Percentiles rank a stretch among this genome's conserved stretches.
Conservation (phyloP, 306 rosid species). For the Pyrus communis region DNA sequence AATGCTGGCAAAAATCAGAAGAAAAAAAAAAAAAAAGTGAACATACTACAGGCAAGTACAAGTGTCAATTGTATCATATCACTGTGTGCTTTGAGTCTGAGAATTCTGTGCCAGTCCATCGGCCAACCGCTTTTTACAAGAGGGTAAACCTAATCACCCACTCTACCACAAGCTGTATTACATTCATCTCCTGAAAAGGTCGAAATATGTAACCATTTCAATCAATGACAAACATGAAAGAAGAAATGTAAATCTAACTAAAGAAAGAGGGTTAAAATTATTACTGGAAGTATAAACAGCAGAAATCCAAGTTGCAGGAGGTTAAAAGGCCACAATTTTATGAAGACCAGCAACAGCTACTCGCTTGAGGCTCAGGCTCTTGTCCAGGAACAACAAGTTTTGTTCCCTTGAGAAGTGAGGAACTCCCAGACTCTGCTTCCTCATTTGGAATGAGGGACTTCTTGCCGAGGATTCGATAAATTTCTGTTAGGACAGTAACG, state of each 20-base stretch:
- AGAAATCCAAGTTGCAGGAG: slow-evolving; percentile 6
- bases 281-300: slow-evolving; percentile 24
- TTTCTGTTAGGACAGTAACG: slow-evolving; percentile 66
- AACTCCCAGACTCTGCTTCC: slow-evolving; percentile 39
- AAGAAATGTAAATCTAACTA: not conserved
- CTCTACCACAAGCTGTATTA: not conserved
- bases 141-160: not conserved
- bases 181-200: not conserved
- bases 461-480: slow-evolving; percentile 54
- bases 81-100: not conserved
- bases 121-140: slow-evolving; percentile 8
- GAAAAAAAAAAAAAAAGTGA: not conserved
- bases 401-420: slow-evolving; percentile 63
- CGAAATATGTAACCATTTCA: not conserved
- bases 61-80: not conserved
- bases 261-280: not conserved
- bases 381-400: slow-evolving; percentile 46
- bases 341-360: slow-evolving; percentile 53
- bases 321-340: slow-evolving; percentile 19
- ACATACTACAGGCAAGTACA: not conserved
- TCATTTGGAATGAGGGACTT: slow-evolving; percentile 59
- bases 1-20: not conserved
- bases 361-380: slow-evolving; percentile 42
- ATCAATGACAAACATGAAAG: not conserved
- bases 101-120: not conserved